Evolutionary conservation across 2,329 filamentous ascomycete genomes (phyloP), one percentile per base, ranked within the genome.

Genomic region (Tolypocladium guangdongense): DNA sequence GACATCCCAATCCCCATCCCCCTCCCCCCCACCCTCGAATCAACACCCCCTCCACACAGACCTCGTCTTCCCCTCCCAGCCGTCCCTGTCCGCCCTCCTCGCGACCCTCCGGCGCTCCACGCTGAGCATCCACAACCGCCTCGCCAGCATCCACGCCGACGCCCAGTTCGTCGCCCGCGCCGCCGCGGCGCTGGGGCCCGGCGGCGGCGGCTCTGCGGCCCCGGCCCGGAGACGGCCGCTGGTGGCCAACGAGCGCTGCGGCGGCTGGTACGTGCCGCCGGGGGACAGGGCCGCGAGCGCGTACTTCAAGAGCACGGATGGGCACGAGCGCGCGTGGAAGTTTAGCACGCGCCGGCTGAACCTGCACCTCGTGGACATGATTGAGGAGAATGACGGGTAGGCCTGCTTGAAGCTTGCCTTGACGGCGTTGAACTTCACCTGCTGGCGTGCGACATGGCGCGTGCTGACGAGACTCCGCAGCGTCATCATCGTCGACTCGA

Each of bases 261-360:
- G 93, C 0, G 92, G 88, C 69, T 99, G 93, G 93, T 97, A 97
- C 67, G 87, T 97, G 30, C 71, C 75, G 36, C 85, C 85, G 0
- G 68, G 68, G 8, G 63, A 64, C 30, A 93, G 92, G 69, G 71
- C 66, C 1, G 87, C 81, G 35, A 90, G 87, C 59, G 88, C 87
- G 35, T 99, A 97, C 71, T 99, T 97, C 72, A 99, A 99, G 76
- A 95, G 89, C 70, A 99, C 93, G 2, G 93, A 99, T 71, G 93
- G 93, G 1, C 93, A 99, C 68, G 83, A 84, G 51, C 85, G 88
- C 10, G 84, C 95, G 64, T 99, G 93, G 93, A 81, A 84, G 56
- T 96, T 97, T 65, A 96, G 88, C 69, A 80, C 86, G 24, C 75
- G 93, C 57, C 78, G 93, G 58, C 71, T 97, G 63, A 99, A 99